Base-by-base conservation (phyloP, 495 filamentous ascomycete genomes). In the Lophium mytilinum region DNA sequence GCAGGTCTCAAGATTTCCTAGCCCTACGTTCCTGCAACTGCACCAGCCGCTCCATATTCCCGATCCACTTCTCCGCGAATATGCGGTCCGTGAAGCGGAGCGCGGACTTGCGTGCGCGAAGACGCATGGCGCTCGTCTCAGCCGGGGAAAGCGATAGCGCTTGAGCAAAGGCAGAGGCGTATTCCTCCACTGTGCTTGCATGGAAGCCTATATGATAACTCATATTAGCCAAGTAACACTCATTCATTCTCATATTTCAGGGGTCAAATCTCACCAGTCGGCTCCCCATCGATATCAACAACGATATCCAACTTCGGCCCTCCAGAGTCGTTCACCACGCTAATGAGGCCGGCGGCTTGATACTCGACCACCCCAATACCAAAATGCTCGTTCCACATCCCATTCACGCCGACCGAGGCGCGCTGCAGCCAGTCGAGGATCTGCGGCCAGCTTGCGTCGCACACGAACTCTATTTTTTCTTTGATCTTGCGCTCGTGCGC, bases 381-480 rank as follows among this genome's bases (percentile, higher is more conserved):
- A 66, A 97, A 98, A 71, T 98, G 93, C 73, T 98, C 93, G 67
- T 96, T 97, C 93, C 94, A 98, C 93, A 98, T 98, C 53, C 84
- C 90, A 65, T 98, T 98, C 3, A 93, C 89, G 37, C 93, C 93
- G 21, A 97, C 77, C 52, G 81, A 90, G 34, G 84, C 79, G 18
- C 74, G 78, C 39, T 80, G 72, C 45, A 97, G 76, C 80, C 88
- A 89, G 19, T 83, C 76, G 11, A 94, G 77, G 41, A 98, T 87
- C 56, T 89, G 80, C 6, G 84, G 81, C 90, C 91, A 97, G 39
- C 84, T 79, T 4, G 89, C 90, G 65, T 97, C 90, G 59, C 88
- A 85, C 59, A 91, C 78, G 72, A 98, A 98, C 51, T 88, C 80
- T 34, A 94, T 89, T 17, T 79, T 21, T 4, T 93, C 88, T 66